Percentiles rank a stretch among this genome's conserved stretches.
These are phyloP conservation scores for Dioscorea dumetorum DNA, from an alignment of 106 monocot species.

Conservation along the genomic window DNA sequence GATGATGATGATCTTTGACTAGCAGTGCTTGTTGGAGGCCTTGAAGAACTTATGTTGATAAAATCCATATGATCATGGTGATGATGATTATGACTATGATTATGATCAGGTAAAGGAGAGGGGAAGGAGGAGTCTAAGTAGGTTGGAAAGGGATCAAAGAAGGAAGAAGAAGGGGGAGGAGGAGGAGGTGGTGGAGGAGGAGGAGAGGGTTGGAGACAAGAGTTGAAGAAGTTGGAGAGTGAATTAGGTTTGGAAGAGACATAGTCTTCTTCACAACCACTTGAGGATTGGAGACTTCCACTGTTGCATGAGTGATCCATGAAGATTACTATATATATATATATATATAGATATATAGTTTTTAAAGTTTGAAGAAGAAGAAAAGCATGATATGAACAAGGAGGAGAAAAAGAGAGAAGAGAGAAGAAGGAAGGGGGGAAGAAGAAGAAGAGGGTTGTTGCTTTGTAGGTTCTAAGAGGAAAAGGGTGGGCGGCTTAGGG, in stretches of 20 bases:
- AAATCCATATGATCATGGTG: too few species aligned
- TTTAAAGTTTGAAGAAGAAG: not conserved
- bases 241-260: constrained; percentile 23
- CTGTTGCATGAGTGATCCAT: constrained; percentile 56
- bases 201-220: not conserved
- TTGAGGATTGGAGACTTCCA: constrained; percentile 66
- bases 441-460: not conserved
- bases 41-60: too few species aligned
- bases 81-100: too few species aligned
- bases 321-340: too few species aligned
- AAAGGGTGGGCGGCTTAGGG: constrained; percentile 12
- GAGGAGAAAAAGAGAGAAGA: not conserved
- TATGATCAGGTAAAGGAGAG: too few species aligned
- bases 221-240: not conserved
- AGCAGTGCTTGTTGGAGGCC: too few species aligned
- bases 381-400: not conserved
- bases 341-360: not conserved
- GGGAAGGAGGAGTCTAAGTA: not conserved
- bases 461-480: not conserved
- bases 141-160: constrained; percentile 6
- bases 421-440: not conserved
- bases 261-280: constrained; percentile 59
- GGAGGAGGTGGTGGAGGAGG: not conserved
- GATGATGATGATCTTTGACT: too few species aligned
- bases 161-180: not conserved